phyloP scores from a whole-genome alignment of 2,329 filamentous ascomycete species.

The Atkinsonella texensis region DNA sequence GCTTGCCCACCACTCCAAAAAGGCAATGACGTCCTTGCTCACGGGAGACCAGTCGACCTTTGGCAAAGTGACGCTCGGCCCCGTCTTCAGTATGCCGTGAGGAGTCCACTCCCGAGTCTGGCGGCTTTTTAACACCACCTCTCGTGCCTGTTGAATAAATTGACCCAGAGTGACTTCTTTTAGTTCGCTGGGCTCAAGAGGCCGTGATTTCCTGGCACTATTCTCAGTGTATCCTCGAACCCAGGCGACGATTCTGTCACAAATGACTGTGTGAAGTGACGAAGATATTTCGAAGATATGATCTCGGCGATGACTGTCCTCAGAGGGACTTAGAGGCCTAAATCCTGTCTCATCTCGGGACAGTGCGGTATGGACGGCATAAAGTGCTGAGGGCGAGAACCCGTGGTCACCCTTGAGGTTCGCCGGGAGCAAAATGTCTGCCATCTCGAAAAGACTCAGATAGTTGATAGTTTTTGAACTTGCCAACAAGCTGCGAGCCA shows the following conservation, averaged over 20 bases:
- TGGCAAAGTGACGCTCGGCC: constrained; percentile 13
- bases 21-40: constrained; percentile 44
- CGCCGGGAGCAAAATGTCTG: constrained; percentile 29
- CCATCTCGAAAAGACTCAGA: constrained; percentile 39
- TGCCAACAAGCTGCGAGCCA: constrained; percentile 29
- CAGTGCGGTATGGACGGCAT: constrained; percentile 59
- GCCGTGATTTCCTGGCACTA: constrained; percentile 9
- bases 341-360: constrained; percentile 49
- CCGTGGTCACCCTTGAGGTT: constrained; percentile 22
- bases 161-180: constrained; percentile 17
- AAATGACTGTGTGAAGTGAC: constrained; percentile 15
- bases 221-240: constrained; percentile 20
- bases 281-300: constrained; percentile 48
- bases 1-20: constrained; percentile 57
- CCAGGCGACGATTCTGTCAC: constrained; percentile 20
- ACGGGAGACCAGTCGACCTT: constrained; percentile 17
- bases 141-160: constrained; percentile 39
- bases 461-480: constrained; percentile 26
- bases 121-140: constrained; percentile 40
- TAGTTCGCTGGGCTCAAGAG: constrained; percentile 10
- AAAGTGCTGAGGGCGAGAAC: constrained; percentile 40
- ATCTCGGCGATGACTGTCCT: constrained; percentile 34
- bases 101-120: constrained; percentile 34
- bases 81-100: constrained; percentile 31
- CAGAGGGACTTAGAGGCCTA: constrained; percentile 35